Evolutionary conservation across 1,284 basidiomycete genomes (phyloP), one percentile per base, ranked within the genome.

Genomic region (Coriolopsis trogii): DNA sequence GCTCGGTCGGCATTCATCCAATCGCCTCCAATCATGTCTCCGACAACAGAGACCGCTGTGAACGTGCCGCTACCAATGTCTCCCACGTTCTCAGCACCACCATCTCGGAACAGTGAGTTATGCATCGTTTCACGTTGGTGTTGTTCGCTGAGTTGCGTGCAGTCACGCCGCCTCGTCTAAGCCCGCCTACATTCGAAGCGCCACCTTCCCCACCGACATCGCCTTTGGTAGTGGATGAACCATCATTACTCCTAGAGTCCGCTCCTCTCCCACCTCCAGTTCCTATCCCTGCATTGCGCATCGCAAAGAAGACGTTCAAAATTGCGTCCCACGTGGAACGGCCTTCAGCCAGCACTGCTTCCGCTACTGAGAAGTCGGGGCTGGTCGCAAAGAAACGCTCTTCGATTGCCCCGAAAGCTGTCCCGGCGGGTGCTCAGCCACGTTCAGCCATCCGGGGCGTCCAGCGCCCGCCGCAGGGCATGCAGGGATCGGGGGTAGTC

Each of bases 281-380:
- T 5, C 67, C 72, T 3, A 67, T 79, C 12, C 75, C 75, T 36
- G 79, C 75, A 21, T 60, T 79, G 33, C 75, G 73, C 24, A 78
- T 80, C 37, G 67, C 78, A 20, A 83, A 82, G 64, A 70, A 67
- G 56, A 56, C 67, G 2, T 63, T 58, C 50, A 63, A 59, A 48
- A 16, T 63, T n/a, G n/a, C n/a, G n/a, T n/a, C n/a, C n/a, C n/a
- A n/a, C n/a, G n/a, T n/a, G n/a, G n/a, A n/a, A n/a, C n/a, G n/a
- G 50, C 3, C 59, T 53, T 15, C 46, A 46, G 36, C n/a, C n/a
- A 46, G 48, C 30, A 44, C 30, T 6, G 24, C n/a, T n/a, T n/a
- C n/a, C n/a, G n/a, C n/a, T n/a, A n/a, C n/a, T n/a, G n/a, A n/a
- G n/a, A n/a, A n/a, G n/a, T n/a, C n/a, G n/a, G n/a, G n/a, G n/a